Evolutionary conservation across 2,329 filamentous ascomycete species (phyloP).

Genomic region (Paecilomyces formosus): DNA sequence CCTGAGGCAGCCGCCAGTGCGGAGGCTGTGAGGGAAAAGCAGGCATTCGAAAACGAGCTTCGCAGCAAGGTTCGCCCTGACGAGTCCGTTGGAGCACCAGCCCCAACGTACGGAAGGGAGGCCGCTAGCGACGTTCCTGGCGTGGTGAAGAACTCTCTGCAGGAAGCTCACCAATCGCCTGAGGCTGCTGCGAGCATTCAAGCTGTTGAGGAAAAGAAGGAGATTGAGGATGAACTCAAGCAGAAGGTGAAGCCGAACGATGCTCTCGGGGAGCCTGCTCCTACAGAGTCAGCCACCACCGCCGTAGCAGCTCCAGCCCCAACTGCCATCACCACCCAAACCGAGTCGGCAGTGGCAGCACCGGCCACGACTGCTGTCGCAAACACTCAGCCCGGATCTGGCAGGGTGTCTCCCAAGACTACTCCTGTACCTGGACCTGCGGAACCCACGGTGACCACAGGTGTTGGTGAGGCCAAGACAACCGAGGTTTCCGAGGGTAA

Average conservation of each 20-base stretch:
- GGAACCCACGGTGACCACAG: conserved; percentile 16
- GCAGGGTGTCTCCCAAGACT: conserved; percentile 12
- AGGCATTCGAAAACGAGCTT: conserved; percentile 60
- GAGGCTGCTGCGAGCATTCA: conserved; percentile 61
- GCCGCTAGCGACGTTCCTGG: conserved; percentile 55
- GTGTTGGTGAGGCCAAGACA: conserved; percentile 12
- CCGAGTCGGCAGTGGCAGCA: conserved; percentile 2
- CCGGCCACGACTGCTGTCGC: conserved; percentile 1
- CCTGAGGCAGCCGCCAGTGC: conserved; percentile 63
- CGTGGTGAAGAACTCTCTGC: conserved; percentile 30
- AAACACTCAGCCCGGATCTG: conserved; percentile 2
- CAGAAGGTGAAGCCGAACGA: conserved; percentile 38
- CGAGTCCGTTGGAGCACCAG: conserved; percentile 23
- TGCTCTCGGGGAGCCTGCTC: conserved; percentile 23
- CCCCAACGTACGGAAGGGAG: conserved; percentile 27
- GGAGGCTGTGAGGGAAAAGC: conserved; percentile 62
- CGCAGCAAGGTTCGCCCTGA: conserved; percentile 44
- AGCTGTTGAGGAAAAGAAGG: conserved; percentile 63
- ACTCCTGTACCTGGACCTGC: conserved; percentile 6
- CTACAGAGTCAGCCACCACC: conserved; percentile 27
- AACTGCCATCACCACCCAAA: conserved; percentile 5
- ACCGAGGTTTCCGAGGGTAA: conserved; percentile 10
- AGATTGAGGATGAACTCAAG: conserved; percentile 63
- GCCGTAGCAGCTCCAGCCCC: conserved; percentile 28
- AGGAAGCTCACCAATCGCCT: conserved; percentile 47